Evolutionary conservation across 495 filamentous ascomycete genomes (phyloP).

Genomic region (Cercophora scortea): DNA sequence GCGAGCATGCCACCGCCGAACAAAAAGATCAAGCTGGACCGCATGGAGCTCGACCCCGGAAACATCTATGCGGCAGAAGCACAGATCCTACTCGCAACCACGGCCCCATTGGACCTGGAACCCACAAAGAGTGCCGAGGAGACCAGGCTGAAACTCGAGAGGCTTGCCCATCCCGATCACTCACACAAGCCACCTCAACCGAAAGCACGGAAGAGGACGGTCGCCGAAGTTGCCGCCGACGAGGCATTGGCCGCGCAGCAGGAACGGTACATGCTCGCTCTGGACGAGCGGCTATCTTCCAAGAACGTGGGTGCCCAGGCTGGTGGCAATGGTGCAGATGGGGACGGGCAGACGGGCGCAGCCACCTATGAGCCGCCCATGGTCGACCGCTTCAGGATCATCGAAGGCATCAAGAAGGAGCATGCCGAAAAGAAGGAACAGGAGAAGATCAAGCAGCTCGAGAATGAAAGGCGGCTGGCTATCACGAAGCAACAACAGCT

Average conservation of each 20-base stretch:
- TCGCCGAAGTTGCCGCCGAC: conserved; percentile 88
- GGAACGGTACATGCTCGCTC: conserved; percentile 85
- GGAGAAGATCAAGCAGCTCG: conserved; percentile 50
- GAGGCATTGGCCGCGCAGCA: conserved; percentile 83
- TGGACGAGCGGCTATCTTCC: conserved; percentile 74
- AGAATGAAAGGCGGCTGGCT: conserved; percentile 57
- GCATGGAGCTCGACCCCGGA: conserved; percentile 65
- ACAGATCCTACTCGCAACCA: conserved; percentile 60
- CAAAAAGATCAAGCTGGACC: conserved; percentile 59
- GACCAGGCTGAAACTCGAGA: conserved; percentile 58
- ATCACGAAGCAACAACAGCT: conserved; percentile 38
- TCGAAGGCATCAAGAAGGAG: conserved; percentile 74
- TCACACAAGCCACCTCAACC: conserved; percentile 66
- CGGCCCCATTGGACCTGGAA: conserved; percentile 66
- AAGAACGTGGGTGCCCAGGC: conserved; percentile 48
- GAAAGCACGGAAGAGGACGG: conserved; percentile 85
- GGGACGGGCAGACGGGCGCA: conserved; percentile 62
- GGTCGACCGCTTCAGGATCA: conserved; percentile 57
- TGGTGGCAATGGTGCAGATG: conserved; percentile 54
- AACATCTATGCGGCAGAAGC: conserved; percentile 69
- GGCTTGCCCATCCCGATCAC: conserved; percentile 68
- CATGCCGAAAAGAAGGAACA: conserved; percentile 65
- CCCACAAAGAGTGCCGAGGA: conserved; percentile 61
- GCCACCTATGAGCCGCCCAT: too few species aligned
- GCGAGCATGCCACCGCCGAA: conserved; percentile 47